These are phyloP conservation scores for Solanum ossicruentum DNA, from an alignment of 257 asterid species.

Conservation along the genomic window DNA sequence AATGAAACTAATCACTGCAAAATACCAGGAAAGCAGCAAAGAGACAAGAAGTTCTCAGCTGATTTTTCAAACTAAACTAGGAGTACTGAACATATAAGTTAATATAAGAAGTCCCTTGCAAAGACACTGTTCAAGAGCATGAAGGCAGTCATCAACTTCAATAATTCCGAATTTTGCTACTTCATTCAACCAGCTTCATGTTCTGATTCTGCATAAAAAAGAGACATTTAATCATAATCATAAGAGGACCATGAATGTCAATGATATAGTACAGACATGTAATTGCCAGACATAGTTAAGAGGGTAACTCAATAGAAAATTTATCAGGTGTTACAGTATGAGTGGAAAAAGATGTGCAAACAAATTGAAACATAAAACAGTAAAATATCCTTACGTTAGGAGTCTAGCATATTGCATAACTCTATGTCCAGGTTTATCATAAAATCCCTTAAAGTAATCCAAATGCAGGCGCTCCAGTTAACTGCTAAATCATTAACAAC, in stretches of 20 bases:
- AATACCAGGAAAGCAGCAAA: neutral
- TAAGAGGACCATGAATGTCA: neutral
- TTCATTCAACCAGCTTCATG: neutral
- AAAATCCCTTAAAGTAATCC: neutral
- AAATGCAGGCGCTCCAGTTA: neutral
- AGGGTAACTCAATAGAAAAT: neutral
- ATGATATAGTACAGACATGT: neutral
- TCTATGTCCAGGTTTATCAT: neutral
- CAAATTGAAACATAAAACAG: neutral
- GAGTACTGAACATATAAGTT: neutral
- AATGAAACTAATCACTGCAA: neutral
- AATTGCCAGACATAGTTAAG: neutral
- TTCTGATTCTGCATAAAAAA: neutral
- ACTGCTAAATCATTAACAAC: neutral
- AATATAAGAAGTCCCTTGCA: neutral
- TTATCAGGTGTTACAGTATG: neutral
- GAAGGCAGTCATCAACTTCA: neutral
- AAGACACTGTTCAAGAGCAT: neutral
- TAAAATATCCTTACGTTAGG: neutral
- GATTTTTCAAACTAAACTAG: neutral
- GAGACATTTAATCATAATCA: neutral
- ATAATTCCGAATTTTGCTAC: neutral
- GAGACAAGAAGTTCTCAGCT: neutral
- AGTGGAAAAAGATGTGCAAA: neutral
- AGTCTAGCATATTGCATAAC: neutral